These are phyloP conservation scores for Fusarium anthophilum DNA, from an alignment of 2,329 filamentous ascomycete genomes.

Conservation along the genomic window DNA sequence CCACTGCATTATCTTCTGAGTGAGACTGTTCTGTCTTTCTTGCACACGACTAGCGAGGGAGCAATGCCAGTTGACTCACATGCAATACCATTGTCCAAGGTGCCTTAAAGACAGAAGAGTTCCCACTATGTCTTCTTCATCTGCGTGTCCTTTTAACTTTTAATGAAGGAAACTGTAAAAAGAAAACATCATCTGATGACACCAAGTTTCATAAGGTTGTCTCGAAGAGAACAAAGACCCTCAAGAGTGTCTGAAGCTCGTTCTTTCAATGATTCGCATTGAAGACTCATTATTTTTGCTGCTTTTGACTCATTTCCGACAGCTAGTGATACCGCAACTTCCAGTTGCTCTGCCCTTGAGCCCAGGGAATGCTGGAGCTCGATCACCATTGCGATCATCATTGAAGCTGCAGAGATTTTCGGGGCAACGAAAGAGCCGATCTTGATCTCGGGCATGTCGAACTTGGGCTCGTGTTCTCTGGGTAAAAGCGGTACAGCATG, in stretches of 20 bases:
- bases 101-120: background rate
- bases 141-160: background rate
- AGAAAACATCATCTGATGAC: constrained; percentile 6
- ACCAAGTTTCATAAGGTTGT: constrained; percentile 12
- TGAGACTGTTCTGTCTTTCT: background rate
- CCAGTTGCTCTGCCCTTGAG: constrained; percentile 22
- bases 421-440: constrained; percentile 52
- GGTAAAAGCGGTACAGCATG: constrained; percentile 43
- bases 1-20: background rate
- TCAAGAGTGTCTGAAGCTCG: constrained; percentile 31
- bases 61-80: background rate
- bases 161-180: background rate
- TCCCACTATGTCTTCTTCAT: background rate
- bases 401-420: constrained; percentile 45
- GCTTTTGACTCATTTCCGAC: constrained; percentile 21
- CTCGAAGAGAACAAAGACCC: constrained; percentile 21
- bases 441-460: constrained; percentile 52
- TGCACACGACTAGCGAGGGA: background rate
- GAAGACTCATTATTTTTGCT: constrained; percentile 35
- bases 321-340: constrained; percentile 2
- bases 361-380: constrained; percentile 44
- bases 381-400: constrained; percentile 46
- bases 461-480: constrained; percentile 42
- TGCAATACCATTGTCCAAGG: background rate
- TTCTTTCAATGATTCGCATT: constrained; percentile 42